Base-by-base conservation (phyloP, 225 moss, liverwort and hornwort species). In the Physcomitrium patens region DNA sequence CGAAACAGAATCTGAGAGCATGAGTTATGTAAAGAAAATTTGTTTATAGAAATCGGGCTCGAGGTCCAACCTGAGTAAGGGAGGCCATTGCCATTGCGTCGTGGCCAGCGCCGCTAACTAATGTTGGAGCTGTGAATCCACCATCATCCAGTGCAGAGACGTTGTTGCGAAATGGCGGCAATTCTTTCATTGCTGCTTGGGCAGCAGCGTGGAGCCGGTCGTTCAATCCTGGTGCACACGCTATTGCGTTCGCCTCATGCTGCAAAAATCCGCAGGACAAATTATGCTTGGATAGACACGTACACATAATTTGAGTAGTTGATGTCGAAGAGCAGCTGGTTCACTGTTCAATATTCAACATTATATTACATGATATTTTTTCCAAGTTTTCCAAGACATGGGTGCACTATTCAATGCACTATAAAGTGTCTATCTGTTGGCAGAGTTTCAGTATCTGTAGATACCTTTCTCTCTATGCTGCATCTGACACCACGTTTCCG, bases 21-120 rank as follows among this genome's bases (percentile, higher is more conserved):
- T 4, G 4, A 37, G 31, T 37, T 37, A 4, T 7, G 2, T 37
- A 7, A 37, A 37, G 31, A 37, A 37, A 37, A 4, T 37, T n/a
- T 37, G 31, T 37, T 4, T 37, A 37, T n/a, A 24, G 0, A 11
- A 4, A 4, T 2, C 31, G 31, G 31, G 1, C 15, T 46, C 9
- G 78, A 47, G 37, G 59, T 49, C 74, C 52, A 79, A 97, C 97
- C 88, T 93, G 86, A 1, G 97, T 94, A 46, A 97, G 83, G 57
- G 87, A 84, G 42, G 97, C 90, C 90, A 99, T 85, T 14, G 97
- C 94, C 82, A 99, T 84, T 11, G 97, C 94, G 72, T 99, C 97
- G 62, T 99, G 97, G 19, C 97, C 97, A 47, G 97, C 97, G 59
- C 97, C 97, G 78, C 97, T 99, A 24, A 93, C 92, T 69, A 95